Evolutionary conservation across 2,329 filamentous ascomycete species (phyloP).

Genomic region (Calonectria pseudoreteaudii): DNA sequence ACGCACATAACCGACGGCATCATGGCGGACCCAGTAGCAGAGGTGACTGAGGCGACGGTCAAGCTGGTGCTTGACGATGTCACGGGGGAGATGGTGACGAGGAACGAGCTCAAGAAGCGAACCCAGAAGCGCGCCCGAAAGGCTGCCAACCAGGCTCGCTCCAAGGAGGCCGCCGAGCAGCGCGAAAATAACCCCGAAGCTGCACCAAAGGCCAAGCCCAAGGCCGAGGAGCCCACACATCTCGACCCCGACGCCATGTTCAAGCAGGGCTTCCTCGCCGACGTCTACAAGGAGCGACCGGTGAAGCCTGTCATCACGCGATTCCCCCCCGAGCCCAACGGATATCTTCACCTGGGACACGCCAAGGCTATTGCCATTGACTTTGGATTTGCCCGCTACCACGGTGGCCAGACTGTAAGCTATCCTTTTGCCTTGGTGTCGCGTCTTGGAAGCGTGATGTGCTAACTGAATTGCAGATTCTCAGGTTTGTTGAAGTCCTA

Average conservation of each 20-base stretch:
- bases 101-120: constrained; percentile 73
- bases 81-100: constrained; percentile 75
- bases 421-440: not conserved
- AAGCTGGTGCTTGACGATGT: constrained; percentile 73
- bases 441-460: not conserved
- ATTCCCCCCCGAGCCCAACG: constrained; percentile 91
- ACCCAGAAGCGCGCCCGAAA: constrained; percentile 70
- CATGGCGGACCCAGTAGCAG: constrained; percentile 43
- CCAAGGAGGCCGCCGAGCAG: constrained; percentile 48
- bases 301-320: constrained; percentile 73
- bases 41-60: constrained; percentile 47
- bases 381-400: constrained; percentile 90
- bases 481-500: constrained; percentile 38
- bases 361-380: constrained; percentile 96
- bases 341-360: constrained; percentile 93
- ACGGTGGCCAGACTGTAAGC: constrained; percentile 72
- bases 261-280: constrained; percentile 80
- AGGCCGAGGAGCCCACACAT: constrained; percentile 55
- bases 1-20: constrained; percentile 12
- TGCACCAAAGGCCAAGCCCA: constrained; percentile 59
- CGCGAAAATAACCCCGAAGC: constrained; percentile 45
- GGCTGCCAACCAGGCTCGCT: constrained; percentile 63
- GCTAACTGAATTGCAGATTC: constrained; percentile 42
- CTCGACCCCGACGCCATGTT: constrained; percentile 77
- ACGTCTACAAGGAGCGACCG: constrained; percentile 77